Conservation (phyloP, 257 asterid species). For the Paraleonurus japonicus region DNA sequence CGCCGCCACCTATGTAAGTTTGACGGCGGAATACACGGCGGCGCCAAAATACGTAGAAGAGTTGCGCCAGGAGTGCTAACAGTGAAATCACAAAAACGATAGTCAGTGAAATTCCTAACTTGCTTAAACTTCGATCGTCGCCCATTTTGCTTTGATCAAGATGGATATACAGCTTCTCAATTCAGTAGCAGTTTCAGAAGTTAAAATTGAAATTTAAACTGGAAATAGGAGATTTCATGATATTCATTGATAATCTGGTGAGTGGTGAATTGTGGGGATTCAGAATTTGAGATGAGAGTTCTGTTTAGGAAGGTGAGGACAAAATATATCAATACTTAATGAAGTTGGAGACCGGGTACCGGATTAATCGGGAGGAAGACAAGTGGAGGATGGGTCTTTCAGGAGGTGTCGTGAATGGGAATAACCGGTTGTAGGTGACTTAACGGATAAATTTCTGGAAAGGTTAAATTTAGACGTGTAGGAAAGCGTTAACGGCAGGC, state of each 20-base stretch:
- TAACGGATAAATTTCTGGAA: constrained; percentile 21
- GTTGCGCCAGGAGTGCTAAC: constrained; percentile 38
- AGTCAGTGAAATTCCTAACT: constrained; percentile 34
- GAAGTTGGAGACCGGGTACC: constrained; percentile 22
- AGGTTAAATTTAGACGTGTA: background rate
- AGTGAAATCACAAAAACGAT: constrained; percentile 39
- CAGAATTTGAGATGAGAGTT: background rate
- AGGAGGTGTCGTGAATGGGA: background rate
- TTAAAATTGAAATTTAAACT: background rate
- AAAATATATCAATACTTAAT: background rate
- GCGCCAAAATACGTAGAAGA: constrained; percentile 43
- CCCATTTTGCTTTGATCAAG: constrained; percentile 20
- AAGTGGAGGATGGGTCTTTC: too few species aligned
- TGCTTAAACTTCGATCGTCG: constrained; percentile 30
- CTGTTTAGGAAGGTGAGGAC: background rate
- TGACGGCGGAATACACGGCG: constrained; percentile 41
- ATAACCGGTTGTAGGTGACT: constrained; percentile 28
- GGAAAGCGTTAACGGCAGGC: background rate
- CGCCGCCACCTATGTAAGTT: background rate
- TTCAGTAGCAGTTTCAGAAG: background rate
- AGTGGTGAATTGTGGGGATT: background rate
- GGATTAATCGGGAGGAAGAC: constrained; percentile 5
- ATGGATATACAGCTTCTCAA: background rate
- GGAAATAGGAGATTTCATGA: background rate
- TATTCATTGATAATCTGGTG: background rate